Evolutionary conservation across 345 rosid genomes (phyloP), one percentile per base, ranked within the genome.

Genomic region (Eucalyptus cloeziana): DNA sequence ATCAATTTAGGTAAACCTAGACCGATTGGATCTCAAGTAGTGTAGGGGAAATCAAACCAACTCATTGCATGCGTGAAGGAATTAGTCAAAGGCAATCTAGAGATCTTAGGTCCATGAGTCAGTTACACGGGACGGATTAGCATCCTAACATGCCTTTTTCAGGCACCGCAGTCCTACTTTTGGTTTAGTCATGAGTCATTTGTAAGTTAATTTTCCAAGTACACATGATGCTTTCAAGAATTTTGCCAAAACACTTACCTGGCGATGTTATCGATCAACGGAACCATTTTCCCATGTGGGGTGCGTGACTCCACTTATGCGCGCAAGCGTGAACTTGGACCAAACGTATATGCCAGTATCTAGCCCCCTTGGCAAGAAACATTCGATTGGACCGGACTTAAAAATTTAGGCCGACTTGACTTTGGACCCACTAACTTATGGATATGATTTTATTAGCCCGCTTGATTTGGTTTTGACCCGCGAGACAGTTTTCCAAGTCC

Each of bases 41-140:
- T 7, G 67, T 60, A 25, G 67, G 31, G 16, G 7, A 60, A 60
- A 60, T 27, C 67, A 60, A 60, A 27, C 67, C 13, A 60, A 60
- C 31, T 60, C 7, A 60, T 60, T 27, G 15, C 16, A 60, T 11
- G 6, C 13, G 3, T 60, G 13, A 60, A 60, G 67, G 67, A 25
- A 60, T 25, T 60, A 31, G 31, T 27, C n/a, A 25, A 60, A 60
- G 16, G 67, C 31, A 60, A 27, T 60, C 67, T 25, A 60, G 67
- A 60, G 31, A 60, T 60, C 31, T 25, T 60, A 60, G 30, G 15
- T 60, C n/a, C 67, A 25, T 6, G 31, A 60, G 67, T 60, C 7
- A 12, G 4, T 27, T 25, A 25, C 3, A 4, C 5, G 31, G 31
- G 0, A 25, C 8, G 0, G 14, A 60, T 27, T 5, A 60, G 27